Evolutionary conservation across 768 basidiomycete genomes (phyloP), one percentile per base, ranked within the genome.

Genomic region (Boletus eberwhitei): DNA sequence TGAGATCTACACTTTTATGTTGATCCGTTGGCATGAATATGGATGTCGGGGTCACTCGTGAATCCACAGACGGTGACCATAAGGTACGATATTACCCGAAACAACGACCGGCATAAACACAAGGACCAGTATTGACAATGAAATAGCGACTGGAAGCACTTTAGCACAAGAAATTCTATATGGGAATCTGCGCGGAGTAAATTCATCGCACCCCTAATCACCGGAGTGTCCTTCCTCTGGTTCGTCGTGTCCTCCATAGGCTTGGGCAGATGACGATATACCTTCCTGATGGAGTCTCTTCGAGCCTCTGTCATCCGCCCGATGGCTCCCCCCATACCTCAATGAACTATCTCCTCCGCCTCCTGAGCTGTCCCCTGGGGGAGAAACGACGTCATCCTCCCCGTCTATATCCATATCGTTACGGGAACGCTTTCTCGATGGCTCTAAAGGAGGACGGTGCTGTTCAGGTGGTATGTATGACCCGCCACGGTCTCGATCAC

Each of bases 401-500:
- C 72, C 80, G 52, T 84, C 83, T 45, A 80, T 74, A 39, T 87
- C 85, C 83, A 85, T 83, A 50, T 87, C 85, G 47, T 79, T 78
- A 55, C 82, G 76, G 58, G 73, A 76, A 52, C 85, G 77, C 65
- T 85, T 87, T 67, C 82, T 79, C 53, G 73, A 69, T 40, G 77
- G 67, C 44, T 80, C 80, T 64, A 73, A 60, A 65, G 71, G 59
- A 52, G 74, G 69, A 35, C 70, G 75, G 57, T 66, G 71, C 66
- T 74, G 78, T 42, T 72, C 72, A 37, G 62, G 62, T 54, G 59
- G 64, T 59, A 74, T 29, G 52, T 66, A 71, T 29, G 67, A 59
- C 26, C 69, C 65, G 57, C 70, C 69, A 57, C 72, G 73, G 67
- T 79, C 76, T 45, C 74, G 75, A 16, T 67, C 66, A 53, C 69